phyloP scores from a whole-genome alignment of 768 basidiomycete species.

The Naganishia antarctica region DNA sequence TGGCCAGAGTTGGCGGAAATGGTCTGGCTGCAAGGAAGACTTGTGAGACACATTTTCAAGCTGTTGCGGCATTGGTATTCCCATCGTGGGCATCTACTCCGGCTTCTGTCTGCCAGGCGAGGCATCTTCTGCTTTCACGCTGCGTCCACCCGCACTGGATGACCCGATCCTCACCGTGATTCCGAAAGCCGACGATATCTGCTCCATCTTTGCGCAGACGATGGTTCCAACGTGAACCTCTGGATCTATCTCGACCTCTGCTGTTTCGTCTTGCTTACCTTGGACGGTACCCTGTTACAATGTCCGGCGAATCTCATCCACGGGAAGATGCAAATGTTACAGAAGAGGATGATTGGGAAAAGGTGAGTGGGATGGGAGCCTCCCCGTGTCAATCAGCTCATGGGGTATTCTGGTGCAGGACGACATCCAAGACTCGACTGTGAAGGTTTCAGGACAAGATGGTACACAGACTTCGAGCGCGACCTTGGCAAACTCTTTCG shows the following conservation, averaged over 20 bases:
- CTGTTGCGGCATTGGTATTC: too few relatives aligned
- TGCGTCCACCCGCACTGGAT: too few relatives aligned
- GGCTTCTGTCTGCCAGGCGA: too few relatives aligned
- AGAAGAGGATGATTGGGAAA: constrained; percentile 27
- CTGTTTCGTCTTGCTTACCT: not conserved
- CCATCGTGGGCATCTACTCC: too few relatives aligned
- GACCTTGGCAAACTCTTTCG: not conserved
- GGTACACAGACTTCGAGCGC: not conserved
- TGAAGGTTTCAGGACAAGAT: not conserved
- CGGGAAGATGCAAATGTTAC: not conserved
- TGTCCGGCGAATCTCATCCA: not conserved
- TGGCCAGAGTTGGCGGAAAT: too few relatives aligned
- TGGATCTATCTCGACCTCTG: not conserved
- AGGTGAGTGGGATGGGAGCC: not conserved
- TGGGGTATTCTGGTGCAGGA: not conserved
- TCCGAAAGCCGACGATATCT: too few relatives aligned
- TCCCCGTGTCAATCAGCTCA: not conserved
- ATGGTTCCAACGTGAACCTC: constrained; percentile 9
- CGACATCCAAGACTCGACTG: not conserved
- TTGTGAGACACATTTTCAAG: too few relatives aligned
- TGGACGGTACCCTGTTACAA: not conserved
- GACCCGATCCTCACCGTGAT: too few relatives aligned
- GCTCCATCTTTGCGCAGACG: not conserved
- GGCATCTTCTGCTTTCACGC: too few relatives aligned
- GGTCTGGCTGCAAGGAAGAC: too few relatives aligned